Evolutionary conservation across 2,329 filamentous ascomycete species (phyloP), one percentile per base, ranked within the genome.

Genomic region (Penicillium sp.): DNA sequence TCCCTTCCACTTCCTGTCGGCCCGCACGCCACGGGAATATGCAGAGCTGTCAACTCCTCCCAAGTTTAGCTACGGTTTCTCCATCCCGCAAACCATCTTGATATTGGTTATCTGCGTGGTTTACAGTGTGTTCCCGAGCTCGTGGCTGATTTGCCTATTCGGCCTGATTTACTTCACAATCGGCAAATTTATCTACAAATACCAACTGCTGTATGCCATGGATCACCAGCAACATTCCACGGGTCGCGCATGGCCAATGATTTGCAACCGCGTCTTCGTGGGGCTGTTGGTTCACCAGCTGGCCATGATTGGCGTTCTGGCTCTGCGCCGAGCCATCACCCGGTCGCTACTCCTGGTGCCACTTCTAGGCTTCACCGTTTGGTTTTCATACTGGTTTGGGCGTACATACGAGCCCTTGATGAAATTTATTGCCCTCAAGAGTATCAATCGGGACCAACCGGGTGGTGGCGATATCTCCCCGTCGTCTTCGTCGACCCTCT

Each of bases 181-280:
- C 41, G 76, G 75, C 13, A 68, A 72, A 25, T 75, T 74, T 50
- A 76, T 78, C 72, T 84, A 74, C 62, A 74, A 75, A 57, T 99
- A 99, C 76, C 95, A 99, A 78, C 81, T 99, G 5, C 82, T 99
- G 5, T 99, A 99, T 73, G 92, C 94, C 33, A 99, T 99, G 94
- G 92, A 97, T 68, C 93, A 97, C 72, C 90, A 91, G 16, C 68
- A 75, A 53, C 67, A 75, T 61, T 71, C 73, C 11, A 97, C 93
- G 0, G 95, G 95, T 21, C 87, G 89, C 60, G 92, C 92, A 5
- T 99, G 94, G 94, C 88, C 90, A 48, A 96, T 99, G 83, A 96
- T 99, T 61, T 96, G 92, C 76, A 91, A 94, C 70, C 90, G 94
- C 36, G 84, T 97, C 58, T 85, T 97, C 55, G 79, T 97, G 25